phyloP scores from a whole-genome alignment of 2,329 filamentous ascomycete species.

The Colletotrichum eremochloae region DNA sequence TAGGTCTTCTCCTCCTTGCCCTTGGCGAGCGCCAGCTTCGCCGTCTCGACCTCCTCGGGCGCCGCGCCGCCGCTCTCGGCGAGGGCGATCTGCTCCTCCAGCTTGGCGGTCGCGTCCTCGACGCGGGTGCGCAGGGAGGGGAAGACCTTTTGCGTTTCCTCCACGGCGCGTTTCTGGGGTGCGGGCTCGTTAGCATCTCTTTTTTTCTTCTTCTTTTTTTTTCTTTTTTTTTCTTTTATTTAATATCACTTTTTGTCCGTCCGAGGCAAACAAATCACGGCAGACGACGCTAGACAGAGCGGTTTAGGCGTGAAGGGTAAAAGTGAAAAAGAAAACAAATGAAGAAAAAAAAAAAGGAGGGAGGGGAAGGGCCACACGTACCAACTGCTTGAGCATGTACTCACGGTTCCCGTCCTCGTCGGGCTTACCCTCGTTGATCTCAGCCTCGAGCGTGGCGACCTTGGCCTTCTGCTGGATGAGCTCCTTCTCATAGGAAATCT shows the following conservation, averaged over 20 bases:
- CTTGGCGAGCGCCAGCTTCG: slow-evolving; percentile 65
- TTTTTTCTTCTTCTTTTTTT: no score
- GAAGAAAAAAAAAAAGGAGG: no score
- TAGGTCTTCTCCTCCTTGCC: slow-evolving; percentile 57
- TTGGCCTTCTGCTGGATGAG: slow-evolving; percentile 79
- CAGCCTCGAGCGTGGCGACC: slow-evolving; percentile 75
- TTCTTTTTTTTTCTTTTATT: no score
- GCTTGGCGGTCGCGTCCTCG: slow-evolving; percentile 75
- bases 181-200: background rate
- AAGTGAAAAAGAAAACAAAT: background rate
- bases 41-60: slow-evolving; percentile 66
- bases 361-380: slow-evolving; percentile 55
- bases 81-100: slow-evolving; percentile 83
- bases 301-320: background rate
- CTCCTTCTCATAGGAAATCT: slow-evolving; percentile 91
- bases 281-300: background rate
- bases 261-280: background rate
- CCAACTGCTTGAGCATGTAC: slow-evolving; percentile 89
- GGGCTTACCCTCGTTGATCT: slow-evolving; percentile 62
- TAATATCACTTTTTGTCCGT: background rate
- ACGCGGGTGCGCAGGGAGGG: slow-evolving; percentile 80
- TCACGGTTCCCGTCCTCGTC: slow-evolving; percentile 80
- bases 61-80: slow-evolving; percentile 61
- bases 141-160: slow-evolving; percentile 90
- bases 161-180: slow-evolving; percentile 79